These are phyloP conservation scores for Hymenoscyphus fructigenus DNA, from an alignment of 2,329 filamentous ascomycete genomes.

Conservation along the genomic window DNA sequence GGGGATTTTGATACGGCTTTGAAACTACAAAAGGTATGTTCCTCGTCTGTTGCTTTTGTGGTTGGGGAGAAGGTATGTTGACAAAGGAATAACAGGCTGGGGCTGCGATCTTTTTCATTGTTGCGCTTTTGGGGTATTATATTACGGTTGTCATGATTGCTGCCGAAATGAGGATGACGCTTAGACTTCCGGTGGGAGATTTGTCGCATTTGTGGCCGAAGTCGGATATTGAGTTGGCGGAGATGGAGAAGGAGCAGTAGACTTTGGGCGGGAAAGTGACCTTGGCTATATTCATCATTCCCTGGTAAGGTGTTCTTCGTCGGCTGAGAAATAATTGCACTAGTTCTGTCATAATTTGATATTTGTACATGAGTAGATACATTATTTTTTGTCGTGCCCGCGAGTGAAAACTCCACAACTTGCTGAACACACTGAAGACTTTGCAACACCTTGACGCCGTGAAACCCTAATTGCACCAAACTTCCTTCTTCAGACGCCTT, in stretches of 20 bases:
- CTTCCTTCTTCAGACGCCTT: not conserved
- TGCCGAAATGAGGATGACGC: slow-evolving; percentile 50
- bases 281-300: no score
- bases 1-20: slow-evolving; percentile 44
- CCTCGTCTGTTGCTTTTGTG: not conserved
- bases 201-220: slow-evolving; percentile 49
- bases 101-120: slow-evolving; percentile 45
- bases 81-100: slow-evolving; percentile 35
- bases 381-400: no score
- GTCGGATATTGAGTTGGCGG: slow-evolving; percentile 36
- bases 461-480: not conserved
- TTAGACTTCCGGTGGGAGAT: slow-evolving; percentile 51
- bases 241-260: slow-evolving; percentile 23
- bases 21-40: slow-evolving; percentile 46
- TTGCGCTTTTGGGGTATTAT: slow-evolving; percentile 50
- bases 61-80: not conserved
- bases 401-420: no score
- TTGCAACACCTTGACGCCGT: no score
- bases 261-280: no score
- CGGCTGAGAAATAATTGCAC: no score
- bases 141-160: slow-evolving; percentile 54
- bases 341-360: no score
- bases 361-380: no score
- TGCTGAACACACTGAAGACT: no score
- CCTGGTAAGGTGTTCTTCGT: no score